These are phyloP conservation scores for Pyrenophora teres DNA, from an alignment of 2,329 filamentous ascomycete genomes.

Conservation along the genomic window DNA sequence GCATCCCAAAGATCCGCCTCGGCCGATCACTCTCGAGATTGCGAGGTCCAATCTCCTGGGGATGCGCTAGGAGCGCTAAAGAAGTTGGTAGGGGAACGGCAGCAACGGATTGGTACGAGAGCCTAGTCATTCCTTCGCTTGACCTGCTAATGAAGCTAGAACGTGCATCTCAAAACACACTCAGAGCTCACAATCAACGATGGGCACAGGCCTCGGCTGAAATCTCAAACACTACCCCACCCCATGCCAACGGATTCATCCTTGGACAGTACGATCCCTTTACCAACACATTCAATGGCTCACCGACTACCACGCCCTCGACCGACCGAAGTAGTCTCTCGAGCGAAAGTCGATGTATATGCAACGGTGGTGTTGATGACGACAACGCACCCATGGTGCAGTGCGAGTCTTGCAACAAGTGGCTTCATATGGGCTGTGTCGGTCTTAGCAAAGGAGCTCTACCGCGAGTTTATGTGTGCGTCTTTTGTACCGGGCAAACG, in stretches of 20 bases:
- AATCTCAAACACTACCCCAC: slow-evolving; percentile 26
- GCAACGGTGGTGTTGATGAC: slow-evolving; percentile 54
- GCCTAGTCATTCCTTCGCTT: slow-evolving; percentile 1
- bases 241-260: slow-evolving; percentile 11
- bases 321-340: slow-evolving; percentile 59
- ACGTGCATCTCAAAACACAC: slow-evolving; percentile 42
- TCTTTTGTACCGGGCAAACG: slow-evolving; percentile 46
- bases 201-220: slow-evolving; percentile 53
- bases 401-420: slow-evolving; percentile 67
- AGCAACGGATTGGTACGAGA: slow-evolving; percentile 41
- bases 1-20: slow-evolving; percentile 39
- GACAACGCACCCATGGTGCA: slow-evolving; percentile 64
- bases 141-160: slow-evolving; percentile 29
- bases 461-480: slow-evolving; percentile 48
- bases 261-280: slow-evolving; percentile 40
- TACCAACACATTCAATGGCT: slow-evolving; percentile 44
- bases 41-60: slow-evolving; percentile 38
- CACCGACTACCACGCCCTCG: slow-evolving; percentile 59
- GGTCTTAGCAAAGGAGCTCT: slow-evolving; percentile 57
- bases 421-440: slow-evolving; percentile 64
- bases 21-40: slow-evolving; percentile 25
- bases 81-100: slow-evolving; percentile 47
- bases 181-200: slow-evolving; percentile 52
- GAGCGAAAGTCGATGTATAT: slow-evolving; percentile 60
- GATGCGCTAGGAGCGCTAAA: slow-evolving; percentile 50